phyloP scores from a whole-genome alignment of 2,329 filamentous ascomycete genomes.

The Penicillium sclerotigenum region DNA sequence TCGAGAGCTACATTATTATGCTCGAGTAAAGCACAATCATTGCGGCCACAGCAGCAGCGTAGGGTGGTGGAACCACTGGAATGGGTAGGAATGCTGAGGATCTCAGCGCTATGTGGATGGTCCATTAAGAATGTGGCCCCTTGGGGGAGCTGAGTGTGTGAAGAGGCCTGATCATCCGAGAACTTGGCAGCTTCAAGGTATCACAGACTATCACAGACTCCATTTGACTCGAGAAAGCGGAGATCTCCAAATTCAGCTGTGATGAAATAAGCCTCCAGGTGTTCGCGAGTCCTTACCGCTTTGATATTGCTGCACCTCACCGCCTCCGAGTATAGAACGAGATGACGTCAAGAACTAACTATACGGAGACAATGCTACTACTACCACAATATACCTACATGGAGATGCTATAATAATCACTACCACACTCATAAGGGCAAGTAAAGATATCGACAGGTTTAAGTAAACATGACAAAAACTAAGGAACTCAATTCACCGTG shows the following conservation, averaged over 20 bases:
- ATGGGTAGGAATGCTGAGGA: slow-evolving; percentile 35
- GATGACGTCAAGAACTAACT: too few species aligned
- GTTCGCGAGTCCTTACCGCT: neutral
- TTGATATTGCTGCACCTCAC: neutral
- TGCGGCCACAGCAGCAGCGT: slow-evolving; percentile 79
- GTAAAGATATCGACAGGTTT: neutral
- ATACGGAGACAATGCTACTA: neutral
- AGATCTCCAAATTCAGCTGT: slow-evolving; percentile 2
- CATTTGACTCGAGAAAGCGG: slow-evolving; percentile 6
- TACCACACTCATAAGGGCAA: neutral
- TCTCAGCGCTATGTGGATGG: slow-evolving; percentile 25
- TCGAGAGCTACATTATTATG: slow-evolving; percentile 77
- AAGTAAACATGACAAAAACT: neutral
- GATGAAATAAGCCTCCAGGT: slow-evolving; percentile 3
- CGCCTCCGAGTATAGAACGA: neutral
- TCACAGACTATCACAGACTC: slow-evolving; percentile 1
- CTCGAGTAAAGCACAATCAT: slow-evolving; percentile 74
- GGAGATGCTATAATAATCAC: too few species aligned
- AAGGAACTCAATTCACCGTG: neutral
- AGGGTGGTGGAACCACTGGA: slow-evolving; percentile 28
- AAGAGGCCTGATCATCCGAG: slow-evolving; percentile 7
- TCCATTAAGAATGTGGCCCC: slow-evolving; percentile 36
- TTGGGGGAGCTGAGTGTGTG: slow-evolving; percentile 22
- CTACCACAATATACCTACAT: too few species aligned
- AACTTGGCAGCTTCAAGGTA: slow-evolving; percentile 5